Evolutionary conservation across 2,329 filamentous ascomycete genomes (phyloP).

Genomic region (Dactylellina haptotyla): DNA sequence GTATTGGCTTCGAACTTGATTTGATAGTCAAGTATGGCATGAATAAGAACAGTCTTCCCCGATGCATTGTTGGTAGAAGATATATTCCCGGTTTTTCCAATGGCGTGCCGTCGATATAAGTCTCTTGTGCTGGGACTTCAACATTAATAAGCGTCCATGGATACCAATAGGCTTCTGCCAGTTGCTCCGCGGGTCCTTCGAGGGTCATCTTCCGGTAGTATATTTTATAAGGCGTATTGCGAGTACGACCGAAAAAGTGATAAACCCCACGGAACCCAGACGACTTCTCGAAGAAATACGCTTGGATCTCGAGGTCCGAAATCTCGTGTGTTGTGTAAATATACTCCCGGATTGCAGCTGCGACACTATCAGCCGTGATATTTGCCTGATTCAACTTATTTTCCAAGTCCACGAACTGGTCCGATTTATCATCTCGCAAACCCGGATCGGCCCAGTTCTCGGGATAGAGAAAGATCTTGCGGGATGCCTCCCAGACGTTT

Average conservation of each 20-base stretch:
- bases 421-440: constrained; percentile 60
- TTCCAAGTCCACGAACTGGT: constrained; percentile 57
- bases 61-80: constrained; percentile 46
- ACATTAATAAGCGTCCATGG: constrained; percentile 56
- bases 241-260: constrained; percentile 56
- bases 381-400: constrained; percentile 56
- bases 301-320: constrained; percentile 32
- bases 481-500: constrained; percentile 58
- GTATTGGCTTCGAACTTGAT: too few relatives aligned
- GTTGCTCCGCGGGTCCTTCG: not conserved
- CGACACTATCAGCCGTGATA: constrained; percentile 34
- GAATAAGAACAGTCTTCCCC: constrained; percentile 54
- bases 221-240: constrained; percentile 48
- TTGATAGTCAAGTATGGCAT: constrained; percentile 53
- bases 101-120: not conserved
- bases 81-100: constrained; percentile 50
- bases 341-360: constrained; percentile 47
- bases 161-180: constrained; percentile 34
- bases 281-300: constrained; percentile 22
- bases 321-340: constrained; percentile 49
- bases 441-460: constrained; percentile 60
- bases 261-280: not conserved
- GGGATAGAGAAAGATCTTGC: constrained; percentile 59
- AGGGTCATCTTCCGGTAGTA: constrained; percentile 43
- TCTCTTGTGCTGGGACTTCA: constrained; percentile 55